phyloP scores from a whole-genome alignment of 1,284 basidiomycete genomes.

The Leccinum laetum region DNA sequence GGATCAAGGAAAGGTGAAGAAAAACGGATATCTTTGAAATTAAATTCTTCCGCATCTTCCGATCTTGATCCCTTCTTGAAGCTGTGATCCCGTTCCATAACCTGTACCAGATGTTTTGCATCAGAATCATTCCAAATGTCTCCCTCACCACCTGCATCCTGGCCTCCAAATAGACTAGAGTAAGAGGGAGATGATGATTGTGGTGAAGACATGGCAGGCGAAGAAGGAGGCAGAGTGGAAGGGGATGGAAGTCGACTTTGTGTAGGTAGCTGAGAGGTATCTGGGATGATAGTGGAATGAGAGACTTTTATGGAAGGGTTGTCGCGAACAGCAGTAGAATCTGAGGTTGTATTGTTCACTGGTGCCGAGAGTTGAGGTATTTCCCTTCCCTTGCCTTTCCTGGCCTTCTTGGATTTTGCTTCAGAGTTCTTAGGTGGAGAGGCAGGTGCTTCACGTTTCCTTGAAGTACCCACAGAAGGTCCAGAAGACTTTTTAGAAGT shows the following conservation, averaged over 20 bases:
- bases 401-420: neutral
- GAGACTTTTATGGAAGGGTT: neutral
- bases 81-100: neutral
- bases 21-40: neutral
- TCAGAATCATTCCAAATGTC: neutral
- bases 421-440: neutral
- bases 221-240: neutral
- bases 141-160: neutral
- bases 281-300: neutral
- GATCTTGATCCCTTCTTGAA: neutral
- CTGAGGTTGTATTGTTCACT: neutral
- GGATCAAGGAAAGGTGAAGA: neutral
- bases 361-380: neutral
- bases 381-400: neutral
- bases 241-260: neutral
- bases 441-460: neutral
- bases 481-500: too few relatives aligned
- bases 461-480: neutral
- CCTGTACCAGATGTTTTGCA: neutral
- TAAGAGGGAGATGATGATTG: neutral
- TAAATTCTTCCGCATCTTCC: neutral
- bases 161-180: neutral
- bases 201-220: neutral
- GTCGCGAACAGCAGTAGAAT: neutral
- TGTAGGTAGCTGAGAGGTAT: too few relatives aligned